Conservation (phyloP, 352 stramenopile genomes). For the Phytophthora constricta region DNA sequence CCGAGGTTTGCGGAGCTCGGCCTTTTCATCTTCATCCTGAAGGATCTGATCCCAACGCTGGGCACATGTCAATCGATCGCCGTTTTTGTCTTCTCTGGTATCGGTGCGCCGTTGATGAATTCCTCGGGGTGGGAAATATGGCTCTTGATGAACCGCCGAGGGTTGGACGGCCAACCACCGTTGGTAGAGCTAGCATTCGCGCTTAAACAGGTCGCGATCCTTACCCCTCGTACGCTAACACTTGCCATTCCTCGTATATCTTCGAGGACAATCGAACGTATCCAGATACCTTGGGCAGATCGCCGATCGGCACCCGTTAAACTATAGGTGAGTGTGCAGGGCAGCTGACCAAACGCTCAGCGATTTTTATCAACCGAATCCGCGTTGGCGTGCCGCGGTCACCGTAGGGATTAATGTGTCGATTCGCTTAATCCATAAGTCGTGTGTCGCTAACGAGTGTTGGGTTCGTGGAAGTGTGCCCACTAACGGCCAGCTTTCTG, state of each 20-base stretch:
- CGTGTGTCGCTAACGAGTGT: neutral
- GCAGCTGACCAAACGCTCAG: neutral
- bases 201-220: neutral
- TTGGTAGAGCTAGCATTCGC: neutral
- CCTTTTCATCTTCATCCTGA: no score
- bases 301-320: neutral
- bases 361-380: neutral
- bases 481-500: neutral
- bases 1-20: no score
- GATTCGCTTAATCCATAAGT: neutral
- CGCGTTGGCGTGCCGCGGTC: neutral
- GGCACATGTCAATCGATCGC: no score
- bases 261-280: neutral
- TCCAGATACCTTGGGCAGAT: neutral
- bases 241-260: neutral
- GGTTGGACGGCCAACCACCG: neutral
- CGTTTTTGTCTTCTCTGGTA: no score
- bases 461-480: neutral
- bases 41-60: no score
- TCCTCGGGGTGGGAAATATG: no score
- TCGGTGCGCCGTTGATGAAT: no score
- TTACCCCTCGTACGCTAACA: neutral
- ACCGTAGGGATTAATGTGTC: neutral
- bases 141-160: neutral
- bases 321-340: neutral